Percentiles rank a stretch among this genome's conserved stretches.
phyloP scores from a whole-genome alignment of 1,284 basidiomycete species.

The Trichosporon sp. region DNA sequence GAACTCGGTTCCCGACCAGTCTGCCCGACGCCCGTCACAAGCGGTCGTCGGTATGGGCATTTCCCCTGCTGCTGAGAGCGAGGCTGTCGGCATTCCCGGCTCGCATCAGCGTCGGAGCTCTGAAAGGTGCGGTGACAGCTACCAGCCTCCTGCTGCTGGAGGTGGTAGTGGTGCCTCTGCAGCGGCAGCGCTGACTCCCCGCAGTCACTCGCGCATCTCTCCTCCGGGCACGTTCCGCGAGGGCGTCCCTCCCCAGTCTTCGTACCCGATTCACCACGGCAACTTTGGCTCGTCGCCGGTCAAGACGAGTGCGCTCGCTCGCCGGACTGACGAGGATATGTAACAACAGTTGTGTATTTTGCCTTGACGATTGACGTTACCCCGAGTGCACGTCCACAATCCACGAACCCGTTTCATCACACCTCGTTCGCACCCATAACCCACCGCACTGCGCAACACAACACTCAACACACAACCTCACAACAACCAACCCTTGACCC shows the following conservation, averaged over 20 bases:
- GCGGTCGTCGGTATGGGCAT: conserved; percentile 39
- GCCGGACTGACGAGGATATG: conserved; percentile 38
- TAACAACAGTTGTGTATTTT: conserved; percentile 9
- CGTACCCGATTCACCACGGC: conserved; percentile 40
- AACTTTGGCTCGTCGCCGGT: conserved; percentile 40
- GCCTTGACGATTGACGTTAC: neutral
- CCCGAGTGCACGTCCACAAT: neutral
- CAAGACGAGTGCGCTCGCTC: conserved; percentile 42
- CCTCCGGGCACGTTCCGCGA: conserved; percentile 40
- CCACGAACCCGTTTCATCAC: neutral
- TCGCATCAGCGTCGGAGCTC: conserved; percentile 32
- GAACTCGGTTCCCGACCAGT: conserved; percentile 9
- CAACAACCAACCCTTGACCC: neutral
- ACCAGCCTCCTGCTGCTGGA: too few relatives aligned
- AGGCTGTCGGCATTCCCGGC: conserved; percentile 37
- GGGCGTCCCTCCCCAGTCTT: conserved; percentile 27
- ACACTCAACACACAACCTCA: neutral
- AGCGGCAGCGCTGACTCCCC: neutral
- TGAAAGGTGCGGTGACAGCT: conserved; percentile 31
- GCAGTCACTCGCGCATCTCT: conserved; percentile 33
- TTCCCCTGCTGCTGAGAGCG: conserved; percentile 33
- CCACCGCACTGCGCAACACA: too few relatives aligned
- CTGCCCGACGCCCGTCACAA: conserved; percentile 11
- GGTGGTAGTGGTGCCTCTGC: neutral
- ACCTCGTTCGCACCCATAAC: too few relatives aligned